Percentiles rank a stretch among this genome's conserved stretches.
phyloP scores from a whole-genome alignment of 257 asterid genomes.

The Solanum sejunctum region DNA sequence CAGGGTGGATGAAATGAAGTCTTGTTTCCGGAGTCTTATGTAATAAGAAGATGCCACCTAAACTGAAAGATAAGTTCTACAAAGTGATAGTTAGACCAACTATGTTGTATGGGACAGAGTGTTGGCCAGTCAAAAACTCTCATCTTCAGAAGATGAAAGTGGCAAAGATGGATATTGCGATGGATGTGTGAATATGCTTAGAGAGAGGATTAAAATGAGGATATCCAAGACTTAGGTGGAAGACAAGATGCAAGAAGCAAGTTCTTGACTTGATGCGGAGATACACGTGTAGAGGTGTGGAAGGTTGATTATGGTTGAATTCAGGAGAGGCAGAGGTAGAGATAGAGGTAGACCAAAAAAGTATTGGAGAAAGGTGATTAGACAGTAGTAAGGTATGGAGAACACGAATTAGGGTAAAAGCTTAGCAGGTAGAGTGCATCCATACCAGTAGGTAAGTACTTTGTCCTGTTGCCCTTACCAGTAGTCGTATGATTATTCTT shows the following conservation, averaged over 20 bases:
- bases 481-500: neutral
- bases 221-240: neutral
- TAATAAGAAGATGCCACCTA: neutral
- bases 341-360: neutral
- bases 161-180: neutral
- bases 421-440: too few relatives aligned
- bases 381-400: neutral
- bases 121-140: neutral
- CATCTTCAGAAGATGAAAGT: neutral
- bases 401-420: neutral
- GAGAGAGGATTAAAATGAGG: neutral
- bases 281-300: neutral
- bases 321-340: neutral
- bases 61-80: neutral
- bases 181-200: neutral
- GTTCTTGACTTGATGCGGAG: neutral
- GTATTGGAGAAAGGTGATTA: neutral
- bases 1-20: neutral
- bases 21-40: neutral
- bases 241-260: neutral
- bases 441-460: neutral
- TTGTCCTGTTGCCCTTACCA: neutral
- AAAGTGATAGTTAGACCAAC: neutral
- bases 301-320: neutral
- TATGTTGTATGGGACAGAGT: neutral